Base-by-base conservation (phyloP, 306 rosid genomes). In the Hylodesmum podocarpum region DNA sequence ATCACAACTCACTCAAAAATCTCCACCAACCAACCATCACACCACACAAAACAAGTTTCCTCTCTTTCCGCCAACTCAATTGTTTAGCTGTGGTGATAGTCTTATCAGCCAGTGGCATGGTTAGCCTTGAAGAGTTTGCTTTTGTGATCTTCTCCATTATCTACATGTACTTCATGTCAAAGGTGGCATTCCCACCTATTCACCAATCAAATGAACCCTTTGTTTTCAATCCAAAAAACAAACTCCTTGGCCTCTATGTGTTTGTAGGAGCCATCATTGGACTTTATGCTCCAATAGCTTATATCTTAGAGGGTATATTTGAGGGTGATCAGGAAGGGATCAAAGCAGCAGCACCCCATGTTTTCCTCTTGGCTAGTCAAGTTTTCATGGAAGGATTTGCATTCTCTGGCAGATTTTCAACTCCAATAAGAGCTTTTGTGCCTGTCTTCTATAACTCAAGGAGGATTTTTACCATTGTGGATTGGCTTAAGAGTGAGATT, bases 341-440 rank as follows among this genome's bases (percentile, higher is more conserved):
- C 49, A 84, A 87, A 25, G 98, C 96, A 1, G 99, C 99, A 5
- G 68, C 91, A 49, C 97, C 99, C 4, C 99, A 96, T 62, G 87
- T 96, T 53, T 91, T 96, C 27, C 91, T 92, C 8, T 81, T 96
- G 61, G 86, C 97, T 0, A 92, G 97, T 53, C 99, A 91, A 71
- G 87, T 89, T 14, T 92, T 95, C 85, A 87, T 92, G 97, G 99
- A 95, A 82, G 99, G 97, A 3, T 34, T 92, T 16, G 90, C 88
- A 3, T 83, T 79, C 77, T 71, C 81, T 0, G 88, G 66, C 16
- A 29, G 80, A 3, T 92, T 91, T 46, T 92, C 98, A 25, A 55
- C 79, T 0, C 99, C 99, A 1, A 68, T 88, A 14, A 86, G 96
- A 5, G 98, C 86, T 13, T 96, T 96, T 69, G 96, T 96, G 54